phyloP scores from a whole-genome alignment of 1,139 yeast genomes.

The Candida albicans region DNA sequence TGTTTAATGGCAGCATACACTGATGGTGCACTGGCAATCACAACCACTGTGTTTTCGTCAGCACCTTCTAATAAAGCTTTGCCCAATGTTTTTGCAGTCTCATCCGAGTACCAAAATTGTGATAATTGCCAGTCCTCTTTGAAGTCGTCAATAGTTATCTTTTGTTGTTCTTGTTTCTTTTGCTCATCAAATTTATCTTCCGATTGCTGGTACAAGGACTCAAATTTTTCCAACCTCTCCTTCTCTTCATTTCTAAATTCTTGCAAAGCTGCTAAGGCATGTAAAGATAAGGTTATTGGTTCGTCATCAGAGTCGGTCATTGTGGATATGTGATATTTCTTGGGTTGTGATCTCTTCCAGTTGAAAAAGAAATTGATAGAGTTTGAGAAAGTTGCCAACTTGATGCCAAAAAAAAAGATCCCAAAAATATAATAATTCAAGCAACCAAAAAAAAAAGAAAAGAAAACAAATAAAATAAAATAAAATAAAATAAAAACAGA shows the following conservation, averaged over 20 bases:
- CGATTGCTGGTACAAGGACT: slow-evolving; percentile 55
- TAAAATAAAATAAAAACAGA: neutral
- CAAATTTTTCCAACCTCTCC: slow-evolving; percentile 59
- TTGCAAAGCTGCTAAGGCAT: slow-evolving; percentile 74
- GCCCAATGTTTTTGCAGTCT: slow-evolving; percentile 67
- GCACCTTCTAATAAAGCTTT: slow-evolving; percentile 76
- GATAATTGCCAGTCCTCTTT: slow-evolving; percentile 93
- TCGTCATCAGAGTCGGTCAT: slow-evolving; percentile 44
- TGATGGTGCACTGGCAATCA: slow-evolving; percentile 86
- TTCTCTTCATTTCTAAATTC: slow-evolving; percentile 71
- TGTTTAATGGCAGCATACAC: slow-evolving; percentile 81
- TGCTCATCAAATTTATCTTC: slow-evolving; percentile 48
- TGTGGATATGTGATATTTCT: neutral
- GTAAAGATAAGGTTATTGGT: slow-evolving; percentile 55
- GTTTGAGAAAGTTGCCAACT: neutral
- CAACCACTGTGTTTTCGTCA: slow-evolving; percentile 64
- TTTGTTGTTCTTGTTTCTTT: slow-evolving; percentile 10
- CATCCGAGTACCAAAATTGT: slow-evolving; percentile 84
- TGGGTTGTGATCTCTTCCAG: too few relatives aligned
- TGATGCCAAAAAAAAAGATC: neutral
- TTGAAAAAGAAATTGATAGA: too few relatives aligned
- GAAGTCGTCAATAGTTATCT: slow-evolving; percentile 58
- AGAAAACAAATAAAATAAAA: neutral
- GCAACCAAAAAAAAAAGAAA: neutral
- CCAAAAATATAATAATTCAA: neutral